Percentiles rank a stretch among this genome's conserved stretches.
Conservation (phyloP, 441 rosid species). For the Syzygium syzygioides region DNA sequence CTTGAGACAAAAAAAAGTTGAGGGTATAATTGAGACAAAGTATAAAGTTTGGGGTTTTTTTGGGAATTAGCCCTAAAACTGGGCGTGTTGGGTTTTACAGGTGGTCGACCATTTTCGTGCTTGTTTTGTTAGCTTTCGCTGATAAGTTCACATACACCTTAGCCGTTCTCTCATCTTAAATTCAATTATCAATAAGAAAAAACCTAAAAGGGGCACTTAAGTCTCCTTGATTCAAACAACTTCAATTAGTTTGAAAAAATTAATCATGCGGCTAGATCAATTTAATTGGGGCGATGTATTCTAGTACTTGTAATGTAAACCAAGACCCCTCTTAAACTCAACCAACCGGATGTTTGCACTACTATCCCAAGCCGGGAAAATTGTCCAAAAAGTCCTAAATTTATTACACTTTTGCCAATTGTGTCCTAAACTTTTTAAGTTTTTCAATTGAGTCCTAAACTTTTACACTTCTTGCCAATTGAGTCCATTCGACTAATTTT, state of each 20-base stretch:
- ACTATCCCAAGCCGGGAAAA: neutral
- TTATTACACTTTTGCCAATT: too few species aligned
- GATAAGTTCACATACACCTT: neutral
- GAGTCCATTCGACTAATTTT: too few species aligned
- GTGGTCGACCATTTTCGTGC: neutral
- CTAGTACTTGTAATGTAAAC: neutral
- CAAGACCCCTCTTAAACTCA: neutral
- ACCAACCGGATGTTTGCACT: neutral
- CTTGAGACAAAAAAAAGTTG: too few species aligned
- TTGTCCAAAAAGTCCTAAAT: too few species aligned
- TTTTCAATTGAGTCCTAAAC: too few species aligned
- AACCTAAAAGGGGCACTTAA: neutral
- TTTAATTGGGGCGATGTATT: neutral
- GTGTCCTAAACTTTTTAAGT: too few species aligned
- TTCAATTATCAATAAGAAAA: neutral
- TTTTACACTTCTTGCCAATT: too few species aligned
- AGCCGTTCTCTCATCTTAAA: neutral
- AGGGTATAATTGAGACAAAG: too few species aligned
- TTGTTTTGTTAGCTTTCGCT: neutral
- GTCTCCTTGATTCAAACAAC: neutral
- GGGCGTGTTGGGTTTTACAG: neutral
- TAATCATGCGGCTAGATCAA: neutral
- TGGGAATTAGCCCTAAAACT: neutral
- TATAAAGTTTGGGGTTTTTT: too few species aligned
- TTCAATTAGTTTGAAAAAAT: neutral